Percentiles rank a stretch among this genome's conserved stretches.
Conservation (phyloP, 1,284 basidiomycete species). For the Coriolopsis trogii region DNA sequence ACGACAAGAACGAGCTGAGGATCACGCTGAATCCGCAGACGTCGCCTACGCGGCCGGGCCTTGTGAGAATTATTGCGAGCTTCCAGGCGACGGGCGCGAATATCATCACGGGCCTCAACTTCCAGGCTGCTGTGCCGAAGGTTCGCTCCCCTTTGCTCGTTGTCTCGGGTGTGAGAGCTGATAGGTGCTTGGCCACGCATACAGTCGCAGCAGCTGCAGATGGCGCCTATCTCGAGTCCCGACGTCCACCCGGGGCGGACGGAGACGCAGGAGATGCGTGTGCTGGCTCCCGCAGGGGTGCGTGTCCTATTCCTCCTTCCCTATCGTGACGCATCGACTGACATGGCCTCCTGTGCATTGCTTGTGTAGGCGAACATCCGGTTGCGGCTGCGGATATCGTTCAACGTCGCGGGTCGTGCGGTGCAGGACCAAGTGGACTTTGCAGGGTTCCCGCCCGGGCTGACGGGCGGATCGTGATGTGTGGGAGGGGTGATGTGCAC, state of each 20-base stretch:
- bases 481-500: too few relatives aligned
- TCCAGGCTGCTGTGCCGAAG: slow-evolving; percentile 99
- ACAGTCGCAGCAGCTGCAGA: slow-evolving; percentile 96
- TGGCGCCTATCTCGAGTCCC: slow-evolving; percentile 95
- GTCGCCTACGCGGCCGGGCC: slow-evolving; percentile 76
- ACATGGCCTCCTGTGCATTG: slow-evolving; percentile 1
- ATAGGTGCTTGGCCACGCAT: too few relatives aligned
- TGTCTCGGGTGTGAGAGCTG: not conserved
- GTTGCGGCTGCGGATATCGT: slow-evolving; percentile 86
- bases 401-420: slow-evolving; percentile 64
- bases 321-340: not conserved
- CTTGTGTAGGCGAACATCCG: slow-evolving; percentile 87
- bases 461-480: slow-evolving; percentile 51
- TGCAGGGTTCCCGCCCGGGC: slow-evolving; percentile 80
- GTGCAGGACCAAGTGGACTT: slow-evolving; percentile 97
- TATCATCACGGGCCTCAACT: slow-evolving; percentile 70
- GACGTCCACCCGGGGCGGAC: slow-evolving; percentile 76
- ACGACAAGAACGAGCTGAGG: slow-evolving; percentile 89
- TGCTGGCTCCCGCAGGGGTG: slow-evolving; percentile 87
- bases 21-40: slow-evolving; percentile 90
- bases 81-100: slow-evolving; percentile 74
- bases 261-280: slow-evolving; percentile 95
- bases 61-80: slow-evolving; percentile 88
- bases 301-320: slow-evolving; percentile 39
- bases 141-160: slow-evolving; percentile 42